Evolutionary conservation across 2,329 filamentous ascomycete species (phyloP), one percentile per base, ranked within the genome.

Genomic region (Mycosphaerelloides madeirae): DNA sequence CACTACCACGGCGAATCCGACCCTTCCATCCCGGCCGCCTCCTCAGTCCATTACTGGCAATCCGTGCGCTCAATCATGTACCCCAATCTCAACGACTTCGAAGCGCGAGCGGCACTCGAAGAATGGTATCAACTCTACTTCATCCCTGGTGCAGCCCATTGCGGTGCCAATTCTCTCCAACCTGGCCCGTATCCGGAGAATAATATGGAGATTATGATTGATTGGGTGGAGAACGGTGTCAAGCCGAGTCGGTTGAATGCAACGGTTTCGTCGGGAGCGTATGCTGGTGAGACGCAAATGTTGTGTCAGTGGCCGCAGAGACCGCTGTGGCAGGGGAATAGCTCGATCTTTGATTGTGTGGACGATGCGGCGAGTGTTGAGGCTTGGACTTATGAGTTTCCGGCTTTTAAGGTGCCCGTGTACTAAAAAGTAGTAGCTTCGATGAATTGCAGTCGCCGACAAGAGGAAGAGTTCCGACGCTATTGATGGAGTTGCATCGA

Each of bases 1-100:
- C 76, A 79, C 59, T 78, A 72, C 65, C 77, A 80, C 60, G 77
- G 76, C 39, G 76, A 80, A 59, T 73, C 70, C 1, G 78, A 80
- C 57, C 61, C 67, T 7, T 71, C 68, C 4, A 64, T 81, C 47
- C 77, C 76, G 1, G 57, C 77, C 1, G 75, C 67, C 5, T 77
- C 75, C 0, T 78, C 75, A 0, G 70, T 78, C 0, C 74, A 71
- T 57, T 81, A 79, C 66, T 74, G 69, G 62, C 68, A 80, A 44
- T 72, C 74, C 2, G 76, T 80, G 31, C 71, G 71, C 35, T 56
- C 53, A 2, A 66, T 72, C 60, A 77, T 79, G 74, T 76, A 77
- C 60, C 64, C 67, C 3, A 52, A 66, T 19, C 29, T 68, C 6
- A 55, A 60, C 3, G 66, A 66, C 43, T 59, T 66, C 3, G 65